phyloP scores from a whole-genome alignment of 2,329 filamentous ascomycete genomes.

The Phaeophleospora eucalypticola region DNA sequence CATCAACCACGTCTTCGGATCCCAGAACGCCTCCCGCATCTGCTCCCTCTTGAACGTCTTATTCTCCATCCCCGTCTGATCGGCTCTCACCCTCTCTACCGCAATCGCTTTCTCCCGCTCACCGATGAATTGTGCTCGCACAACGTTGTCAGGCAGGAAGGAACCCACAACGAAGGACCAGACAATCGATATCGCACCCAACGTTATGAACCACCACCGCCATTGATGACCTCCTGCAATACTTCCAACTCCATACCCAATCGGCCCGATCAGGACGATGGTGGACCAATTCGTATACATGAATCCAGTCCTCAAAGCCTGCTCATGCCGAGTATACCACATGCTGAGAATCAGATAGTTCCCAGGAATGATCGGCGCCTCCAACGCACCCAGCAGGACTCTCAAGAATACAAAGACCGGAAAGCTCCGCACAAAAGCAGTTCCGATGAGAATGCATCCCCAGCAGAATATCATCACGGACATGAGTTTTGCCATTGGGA shows the following conservation, averaged over 20 bases:
- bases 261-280: conserved; percentile 40
- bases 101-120: conserved; percentile 12
- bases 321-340: conserved; percentile 23
- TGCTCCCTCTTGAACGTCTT: conserved; percentile 43
- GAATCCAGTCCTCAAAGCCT: conserved; percentile 33
- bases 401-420: conserved; percentile 39
- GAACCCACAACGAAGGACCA: conserved; percentile 7
- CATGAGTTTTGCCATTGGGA: conserved; percentile 47
- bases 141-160: conserved; percentile 12
- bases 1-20: conserved; percentile 54
- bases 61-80: conserved; percentile 18
- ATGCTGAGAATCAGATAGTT: conserved; percentile 45
- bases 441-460: conserved; percentile 7
- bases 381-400: conserved; percentile 16
- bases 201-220: conserved; percentile 45
- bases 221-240: conserved; percentile 7
- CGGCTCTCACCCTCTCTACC: conserved; percentile 8
- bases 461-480: conserved; percentile 7
- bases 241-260: conserved; percentile 7
- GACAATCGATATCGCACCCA: conserved; percentile 33
- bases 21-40: conserved; percentile 51
- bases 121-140: conserved; percentile 6
- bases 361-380: conserved; percentile 32
- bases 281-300: conserved; percentile 33
- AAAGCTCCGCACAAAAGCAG: conserved; percentile 17